Percentiles rank a stretch among this genome's conserved stretches.
These are phyloP conservation scores for Pleurostoma richardsiae DNA, from an alignment of 2,329 filamentous ascomycete genomes.

Conservation along the genomic window DNA sequence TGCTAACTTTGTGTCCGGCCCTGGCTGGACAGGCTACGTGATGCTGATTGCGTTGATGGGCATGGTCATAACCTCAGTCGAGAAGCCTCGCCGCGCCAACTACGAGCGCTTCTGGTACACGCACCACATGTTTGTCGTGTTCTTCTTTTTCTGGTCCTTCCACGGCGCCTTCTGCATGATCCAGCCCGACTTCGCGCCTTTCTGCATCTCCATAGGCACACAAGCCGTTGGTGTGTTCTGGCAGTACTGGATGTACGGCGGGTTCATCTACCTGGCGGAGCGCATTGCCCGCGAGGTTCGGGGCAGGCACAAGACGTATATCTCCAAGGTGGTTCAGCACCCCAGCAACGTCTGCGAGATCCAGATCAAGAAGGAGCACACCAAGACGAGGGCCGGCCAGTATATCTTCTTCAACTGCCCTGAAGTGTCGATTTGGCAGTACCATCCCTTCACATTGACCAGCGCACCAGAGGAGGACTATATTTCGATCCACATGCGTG, in stretches of 20 bases:
- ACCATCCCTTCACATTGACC: slow-evolving; percentile 82
- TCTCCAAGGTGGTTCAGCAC: slow-evolving; percentile 86
- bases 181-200: slow-evolving; percentile 74
- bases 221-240: slow-evolving; percentile 73
- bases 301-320: slow-evolving; percentile 77
- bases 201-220: slow-evolving; percentile 64
- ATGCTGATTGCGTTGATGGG: slow-evolving; percentile 76
- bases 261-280: slow-evolving; percentile 76
- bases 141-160: slow-evolving; percentile 89
- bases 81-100: slow-evolving; percentile 74
- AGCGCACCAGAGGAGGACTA: slow-evolving; percentile 87
- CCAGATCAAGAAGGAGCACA: slow-evolving; percentile 86
- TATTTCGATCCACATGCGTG: slow-evolving; percentile 80
- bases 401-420: slow-evolving; percentile 90
- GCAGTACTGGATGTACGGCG: slow-evolving; percentile 84
- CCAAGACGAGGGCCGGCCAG: slow-evolving; percentile 74
- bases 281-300: slow-evolving; percentile 72
- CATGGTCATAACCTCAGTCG: slow-evolving; percentile 72
- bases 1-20: slow-evolving; percentile 73
- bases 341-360: slow-evolving; percentile 87
- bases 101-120: slow-evolving; percentile 91
- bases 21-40: slow-evolving; percentile 81
- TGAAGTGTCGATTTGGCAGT: slow-evolving; percentile 82
- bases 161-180: slow-evolving; percentile 91
- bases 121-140: slow-evolving; percentile 81